These are phyloP conservation scores for Ganoderma boninense DNA, from an alignment of 1,284 basidiomycete genomes.

Conservation along the genomic window DNA sequence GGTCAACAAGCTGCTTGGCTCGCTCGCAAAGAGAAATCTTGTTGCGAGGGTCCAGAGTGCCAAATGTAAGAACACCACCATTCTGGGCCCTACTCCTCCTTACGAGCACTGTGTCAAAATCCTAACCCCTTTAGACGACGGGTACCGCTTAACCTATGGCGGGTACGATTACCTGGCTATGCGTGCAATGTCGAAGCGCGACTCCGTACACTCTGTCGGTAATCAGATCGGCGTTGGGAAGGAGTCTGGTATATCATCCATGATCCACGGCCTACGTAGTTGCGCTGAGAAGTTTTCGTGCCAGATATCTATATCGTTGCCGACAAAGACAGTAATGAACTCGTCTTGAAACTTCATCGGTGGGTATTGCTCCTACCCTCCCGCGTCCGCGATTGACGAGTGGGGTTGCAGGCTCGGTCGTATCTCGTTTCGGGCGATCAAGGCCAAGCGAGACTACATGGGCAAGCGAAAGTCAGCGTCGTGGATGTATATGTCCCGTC, in stretches of 20 bases:
- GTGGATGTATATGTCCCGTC: slow-evolving; percentile 99
- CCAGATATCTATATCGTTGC: slow-evolving; percentile 94
- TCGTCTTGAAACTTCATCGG: slow-evolving; percentile 95
- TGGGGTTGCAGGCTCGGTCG: slow-evolving; percentile 79
- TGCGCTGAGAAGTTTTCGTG: background rate
- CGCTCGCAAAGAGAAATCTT: slow-evolving; percentile 91
- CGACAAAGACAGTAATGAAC: slow-evolving; percentile 82
- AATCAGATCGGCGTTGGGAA: slow-evolving; percentile 99
- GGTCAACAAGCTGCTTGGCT: slow-evolving; percentile 92
- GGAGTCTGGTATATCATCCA: slow-evolving; percentile 77
- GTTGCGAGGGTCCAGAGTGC: slow-evolving; percentile 92
- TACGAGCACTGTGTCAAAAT: no score
- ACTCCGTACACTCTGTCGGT: slow-evolving; percentile 88
- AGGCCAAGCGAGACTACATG: slow-evolving; percentile 96
- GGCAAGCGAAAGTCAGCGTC: slow-evolving; percentile 95
- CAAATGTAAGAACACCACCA: slow-evolving; percentile 71
- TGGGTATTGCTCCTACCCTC: slow-evolving; percentile 40
- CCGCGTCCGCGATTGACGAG: background rate
- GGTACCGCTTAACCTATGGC: slow-evolving; percentile 96
- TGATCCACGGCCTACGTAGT: no score
- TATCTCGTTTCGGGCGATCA: slow-evolving; percentile 96
- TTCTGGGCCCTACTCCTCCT: slow-evolving; percentile 8
- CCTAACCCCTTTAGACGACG: slow-evolving; percentile 76
- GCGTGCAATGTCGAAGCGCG: slow-evolving; percentile 90
- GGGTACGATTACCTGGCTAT: slow-evolving; percentile 97